Percentiles rank a stretch among this genome's conserved stretches.
Conservation (phyloP, 2,329 filamentous ascomycete genomes). For the Thermochaetoides dissita region DNA sequence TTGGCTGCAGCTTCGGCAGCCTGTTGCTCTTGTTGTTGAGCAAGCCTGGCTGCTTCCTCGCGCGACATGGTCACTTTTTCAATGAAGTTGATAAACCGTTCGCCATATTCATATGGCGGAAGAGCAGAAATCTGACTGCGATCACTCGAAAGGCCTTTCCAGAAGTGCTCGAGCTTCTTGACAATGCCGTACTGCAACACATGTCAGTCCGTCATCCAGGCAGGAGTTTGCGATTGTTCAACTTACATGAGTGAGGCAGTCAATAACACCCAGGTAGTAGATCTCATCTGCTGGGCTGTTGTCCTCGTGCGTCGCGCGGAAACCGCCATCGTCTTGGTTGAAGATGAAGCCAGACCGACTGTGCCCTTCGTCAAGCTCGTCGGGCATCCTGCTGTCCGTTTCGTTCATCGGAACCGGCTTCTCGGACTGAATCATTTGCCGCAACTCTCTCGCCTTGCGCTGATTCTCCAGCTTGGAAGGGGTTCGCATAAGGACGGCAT, state of each 20-base stretch:
- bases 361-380: constrained; percentile 65
- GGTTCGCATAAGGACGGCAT: constrained; percentile 63
- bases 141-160: constrained; percentile 80
- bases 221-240: neutral
- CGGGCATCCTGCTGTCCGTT: constrained; percentile 72
- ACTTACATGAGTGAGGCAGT: constrained; percentile 91
- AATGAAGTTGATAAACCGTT: constrained; percentile 88
- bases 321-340: constrained; percentile 86
- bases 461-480: constrained; percentile 87
- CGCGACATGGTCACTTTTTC: constrained; percentile 77
- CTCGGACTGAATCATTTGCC: constrained; percentile 85
- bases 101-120: constrained; percentile 78
- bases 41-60: constrained; percentile 66
- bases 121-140: constrained; percentile 84
- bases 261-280: constrained; percentile 96
- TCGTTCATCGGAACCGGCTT: constrained; percentile 87
- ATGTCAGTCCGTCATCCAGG: constrained; percentile 8
- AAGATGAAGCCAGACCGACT: constrained; percentile 64
- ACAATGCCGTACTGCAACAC: constrained; percentile 65
- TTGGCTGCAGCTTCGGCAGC: constrained; percentile 35
- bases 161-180: constrained; percentile 92
- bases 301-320: constrained; percentile 84
- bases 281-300: constrained; percentile 76
- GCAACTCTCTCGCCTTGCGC: constrained; percentile 76
- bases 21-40: constrained; percentile 35